phyloP scores from a whole-genome alignment of 23 red algal species.

The Chondrus crispus region DNA sequence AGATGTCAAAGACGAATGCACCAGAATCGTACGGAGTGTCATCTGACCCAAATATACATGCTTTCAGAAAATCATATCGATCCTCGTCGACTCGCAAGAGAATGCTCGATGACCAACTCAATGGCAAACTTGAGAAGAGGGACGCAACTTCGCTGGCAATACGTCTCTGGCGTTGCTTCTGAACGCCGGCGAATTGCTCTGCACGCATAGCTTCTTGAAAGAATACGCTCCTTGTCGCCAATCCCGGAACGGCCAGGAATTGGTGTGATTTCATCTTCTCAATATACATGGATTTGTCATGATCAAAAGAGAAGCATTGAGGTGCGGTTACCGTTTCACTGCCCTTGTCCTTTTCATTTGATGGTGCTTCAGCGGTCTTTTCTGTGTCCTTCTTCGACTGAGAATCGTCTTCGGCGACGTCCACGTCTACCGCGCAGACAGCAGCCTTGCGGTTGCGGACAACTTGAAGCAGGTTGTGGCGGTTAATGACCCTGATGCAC shows the following conservation, averaged over 20 bases:
- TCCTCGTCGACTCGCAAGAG: constrained; percentile 67
- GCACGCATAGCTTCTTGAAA: background rate
- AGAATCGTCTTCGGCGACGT: background rate
- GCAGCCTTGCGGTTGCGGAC: background rate
- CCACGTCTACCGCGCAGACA: background rate
- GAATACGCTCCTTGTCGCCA: constrained; percentile 25
- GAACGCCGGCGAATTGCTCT: background rate
- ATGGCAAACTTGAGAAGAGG: constrained; percentile 45
- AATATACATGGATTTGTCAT: constrained; percentile 47
- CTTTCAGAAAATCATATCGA: constrained; percentile 64
- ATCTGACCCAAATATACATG: constrained; percentile 71
- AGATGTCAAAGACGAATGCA: constrained; percentile 78
- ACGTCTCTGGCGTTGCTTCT: constrained; percentile 10
- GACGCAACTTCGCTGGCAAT: constrained; percentile 67
- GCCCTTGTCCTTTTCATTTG: background rate
- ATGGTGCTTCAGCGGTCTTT: background rate
- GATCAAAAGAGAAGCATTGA: constrained; percentile 5
- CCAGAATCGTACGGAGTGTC: constrained; percentile 75
- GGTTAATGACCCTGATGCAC: constrained; percentile 64
- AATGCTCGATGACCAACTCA: constrained; percentile 55
- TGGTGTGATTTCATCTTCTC: constrained; percentile 42
- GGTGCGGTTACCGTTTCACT: background rate
- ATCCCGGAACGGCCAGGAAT: constrained; percentile 52
- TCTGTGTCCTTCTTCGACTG: background rate
- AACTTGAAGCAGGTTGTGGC: constrained; percentile 20